Evolutionary conservation across 148 eudicot species (phyloP), one percentile per base, ranked within the genome.

Genomic region (Limonium bicolor): DNA sequence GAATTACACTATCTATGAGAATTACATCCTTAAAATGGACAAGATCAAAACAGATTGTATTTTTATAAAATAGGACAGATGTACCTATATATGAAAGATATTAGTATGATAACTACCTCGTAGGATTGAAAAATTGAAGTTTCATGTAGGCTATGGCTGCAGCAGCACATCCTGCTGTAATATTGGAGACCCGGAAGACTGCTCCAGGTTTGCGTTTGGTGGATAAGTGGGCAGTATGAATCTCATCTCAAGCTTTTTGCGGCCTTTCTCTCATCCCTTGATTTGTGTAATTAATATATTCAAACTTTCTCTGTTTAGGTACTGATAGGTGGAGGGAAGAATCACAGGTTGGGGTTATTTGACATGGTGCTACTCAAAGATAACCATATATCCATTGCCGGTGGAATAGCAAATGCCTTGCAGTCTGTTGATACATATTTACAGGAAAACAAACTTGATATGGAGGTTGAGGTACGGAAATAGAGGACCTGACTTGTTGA

Each of bases 361-460:
- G 94, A 88, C 56, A 88, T 88, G 97, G 83, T 80, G 42, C 53
- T 88, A 81, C 77, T 88, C 48, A 88, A 88, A 74, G 97, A 88
- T 64, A 88, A 88, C 61, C 97, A 88, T 46, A 51, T 88, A 56
- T 83, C 97, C n/a, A 60, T 72, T 45, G 97, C 94, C 27, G 97
- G 94, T 47, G 92, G 97, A 33, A 72, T 88, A 41, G 60, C 74
- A 53, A 72, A 74, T 41, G 90, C 92, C 30, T 65, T 88, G 52
- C 64, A 68, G 56, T 83, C 92, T 51, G 74, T 77, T 28, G 97
- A 83, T 62, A 56, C 42, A 12, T 80, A 83, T 70, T 68, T 88
- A 39, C 74, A 68, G 62, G 58, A 72, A 61, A 83, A 77, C 59
- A 68, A 80, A 57, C 73, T 88, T 57, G 63, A 66, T 27, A 74